Evolutionary conservation across 768 basidiomycete genomes (phyloP), one percentile per base, ranked within the genome.

Genomic region (Termitomyces sp.): DNA sequence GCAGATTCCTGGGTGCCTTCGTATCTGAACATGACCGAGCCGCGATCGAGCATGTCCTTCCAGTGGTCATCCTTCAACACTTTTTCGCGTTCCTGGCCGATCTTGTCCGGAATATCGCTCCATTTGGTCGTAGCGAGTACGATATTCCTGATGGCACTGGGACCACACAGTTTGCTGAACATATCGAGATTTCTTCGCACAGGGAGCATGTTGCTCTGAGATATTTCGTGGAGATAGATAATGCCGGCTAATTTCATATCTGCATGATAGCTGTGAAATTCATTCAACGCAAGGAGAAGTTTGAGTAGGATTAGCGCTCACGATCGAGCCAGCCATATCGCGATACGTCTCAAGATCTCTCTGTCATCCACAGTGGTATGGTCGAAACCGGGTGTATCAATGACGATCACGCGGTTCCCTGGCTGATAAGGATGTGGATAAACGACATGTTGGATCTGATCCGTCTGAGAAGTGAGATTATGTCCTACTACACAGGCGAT

Each of bases 101-200:
- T 11, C 5, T 52, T 50, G 14, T 32, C 30, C 21, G 52, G 55
- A 24, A 75, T 71, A 51, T 69, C 68, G n/a, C 66, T 68, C 78
- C 79, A 80, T 71, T 74, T 78, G 15, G 74, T 80, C 49, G 79
- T 79, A 38, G 70, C 72, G 55, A 81, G 70, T 45, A 78, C 67
- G 42, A 81, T 76, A 54, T 78, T 76, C 49, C 70, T 70, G 56
- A 78, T 70, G 3, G 75, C 68, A 34, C 54, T 63, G n/a, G 71
- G 68, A 26, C 79, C 79, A 55, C 79, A 79, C 14, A 81, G 69
- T 52, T 77, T 71, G 26, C 68, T 68, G 63, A 81, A 81, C 63
- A 77, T 71, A 19, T 71, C 69, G 34, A 79, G 70, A 62, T 79
- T 81, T 58, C 70, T 71, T 44, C 67, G 65, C 30, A 74, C 72